Evolutionary conservation across 805 yeast genomes (phyloP).

Genomic region (Nakazawaea wyomingensis): DNA sequence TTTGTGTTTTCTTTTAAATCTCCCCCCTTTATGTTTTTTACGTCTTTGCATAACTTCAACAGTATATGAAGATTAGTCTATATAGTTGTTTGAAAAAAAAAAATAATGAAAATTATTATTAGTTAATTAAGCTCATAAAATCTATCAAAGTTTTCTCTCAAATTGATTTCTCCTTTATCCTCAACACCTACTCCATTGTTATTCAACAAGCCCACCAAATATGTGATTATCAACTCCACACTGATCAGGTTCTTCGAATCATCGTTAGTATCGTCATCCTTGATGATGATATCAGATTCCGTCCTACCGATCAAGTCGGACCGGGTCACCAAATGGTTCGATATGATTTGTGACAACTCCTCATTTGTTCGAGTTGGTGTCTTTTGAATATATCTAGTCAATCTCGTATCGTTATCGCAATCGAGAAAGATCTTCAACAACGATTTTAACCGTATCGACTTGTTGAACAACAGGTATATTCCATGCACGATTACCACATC

Average conservation of each 20-base stretch:
- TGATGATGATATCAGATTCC: conserved; percentile 11
- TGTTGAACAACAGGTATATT: conserved; percentile 70
- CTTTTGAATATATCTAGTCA: conserved; percentile 68
- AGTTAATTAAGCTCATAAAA: conserved; percentile 12
- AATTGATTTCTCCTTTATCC: conserved; percentile 11
- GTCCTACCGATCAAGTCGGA: conserved; percentile 9
- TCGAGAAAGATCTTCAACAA: conserved; percentile 71
- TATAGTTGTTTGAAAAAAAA: conserved; percentile 8
- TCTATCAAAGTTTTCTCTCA: conserved; percentile 10
- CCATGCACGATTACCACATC: conserved; percentile 61
- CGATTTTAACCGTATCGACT: conserved; percentile 47
- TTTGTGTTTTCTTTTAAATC: not conserved
- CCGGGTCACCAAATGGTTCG: conserved; percentile 10
- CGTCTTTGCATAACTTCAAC: conserved; percentile 13
- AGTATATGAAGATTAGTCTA: conserved; percentile 10
- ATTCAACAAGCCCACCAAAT: conserved; percentile 6
- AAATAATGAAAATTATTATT: no score
- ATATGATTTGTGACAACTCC: conserved; percentile 4
- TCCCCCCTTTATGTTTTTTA: not conserved
- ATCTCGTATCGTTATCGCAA: conserved; percentile 78
- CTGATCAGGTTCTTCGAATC: conserved; percentile 8
- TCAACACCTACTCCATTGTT: not conserved
- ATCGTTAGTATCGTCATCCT: conserved; percentile 6
- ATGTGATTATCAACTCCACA: conserved; percentile 11
- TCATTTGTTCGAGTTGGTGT: not conserved